Evolutionary conservation across 208 protist species (phyloP).

Genomic region (Spongospora subterranea): DNA sequence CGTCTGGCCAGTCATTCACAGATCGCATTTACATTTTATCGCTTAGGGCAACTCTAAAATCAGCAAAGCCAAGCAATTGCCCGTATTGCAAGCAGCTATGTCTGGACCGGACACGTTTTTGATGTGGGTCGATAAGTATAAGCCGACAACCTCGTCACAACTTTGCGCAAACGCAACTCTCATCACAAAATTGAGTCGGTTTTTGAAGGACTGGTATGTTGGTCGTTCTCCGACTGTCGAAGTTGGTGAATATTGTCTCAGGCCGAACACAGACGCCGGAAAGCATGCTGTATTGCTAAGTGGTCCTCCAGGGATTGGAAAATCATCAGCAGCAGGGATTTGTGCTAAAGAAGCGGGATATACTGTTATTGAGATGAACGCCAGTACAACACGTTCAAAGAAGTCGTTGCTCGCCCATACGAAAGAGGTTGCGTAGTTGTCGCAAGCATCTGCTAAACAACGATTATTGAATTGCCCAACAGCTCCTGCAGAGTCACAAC

Average conservation of each 20-base stretch:
- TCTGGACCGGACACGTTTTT: neutral
- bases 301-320: constrained; percentile 97
- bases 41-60: no score
- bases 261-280: constrained; percentile 60
- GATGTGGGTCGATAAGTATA: constrained; percentile 97
- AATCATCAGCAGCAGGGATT: constrained; percentile 94
- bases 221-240: neutral
- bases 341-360: constrained; percentile 84
- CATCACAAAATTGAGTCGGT: constrained; percentile 85
- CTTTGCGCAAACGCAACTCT: constrained; percentile 87
- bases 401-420: constrained; percentile 85
- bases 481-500: constrained; percentile 59
- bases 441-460: neutral
- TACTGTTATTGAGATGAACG: constrained; percentile 96
- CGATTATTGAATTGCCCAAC: neutral
- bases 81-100: neutral
- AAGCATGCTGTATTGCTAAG: constrained; percentile 79
- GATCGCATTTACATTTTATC: no score
- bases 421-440: constrained; percentile 51
- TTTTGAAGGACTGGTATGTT: constrained; percentile 84
- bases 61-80: neutral
- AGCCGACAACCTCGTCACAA: constrained; percentile 82
- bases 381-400: constrained; percentile 94
- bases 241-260: constrained; percentile 65
- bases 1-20: no score